These are phyloP conservation scores for Globisporangium iwayamae DNA, from an alignment of 352 stramenopile species.

Conservation along the genomic window DNA sequence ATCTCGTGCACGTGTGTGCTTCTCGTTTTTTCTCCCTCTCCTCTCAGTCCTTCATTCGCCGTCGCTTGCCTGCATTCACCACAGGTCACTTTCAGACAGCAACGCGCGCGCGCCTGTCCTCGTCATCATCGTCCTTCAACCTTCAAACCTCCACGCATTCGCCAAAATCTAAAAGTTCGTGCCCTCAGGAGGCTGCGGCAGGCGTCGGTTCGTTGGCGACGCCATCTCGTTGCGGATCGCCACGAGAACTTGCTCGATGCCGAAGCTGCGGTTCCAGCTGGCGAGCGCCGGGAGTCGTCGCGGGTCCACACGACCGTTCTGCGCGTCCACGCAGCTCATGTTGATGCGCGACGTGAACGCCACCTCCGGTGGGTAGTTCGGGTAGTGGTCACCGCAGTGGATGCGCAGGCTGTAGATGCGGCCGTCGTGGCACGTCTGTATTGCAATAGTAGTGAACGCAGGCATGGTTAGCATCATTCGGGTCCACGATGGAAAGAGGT, in stretches of 20 bases:
- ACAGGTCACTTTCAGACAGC: constrained; percentile 8
- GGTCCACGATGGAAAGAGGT: not conserved
- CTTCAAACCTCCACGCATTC: not conserved
- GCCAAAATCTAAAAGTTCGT: constrained; percentile 80
- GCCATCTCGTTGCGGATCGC: constrained; percentile 89
- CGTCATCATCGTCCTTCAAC: not conserved
- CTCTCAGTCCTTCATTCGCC: not conserved
- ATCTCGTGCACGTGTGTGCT: too few species aligned
- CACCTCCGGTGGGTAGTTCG: constrained; percentile 91
- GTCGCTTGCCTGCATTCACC: not conserved
- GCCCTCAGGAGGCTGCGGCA: constrained; percentile 90
- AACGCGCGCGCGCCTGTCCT: not conserved
- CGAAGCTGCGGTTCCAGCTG: constrained; percentile 86
- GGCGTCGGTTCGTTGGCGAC: constrained; percentile 80
- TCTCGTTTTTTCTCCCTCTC: constrained; percentile 10
- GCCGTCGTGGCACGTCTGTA: constrained; percentile 93
- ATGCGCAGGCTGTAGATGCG: constrained; percentile 96
- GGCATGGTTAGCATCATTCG: not conserved
- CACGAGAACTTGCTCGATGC: constrained; percentile 89
- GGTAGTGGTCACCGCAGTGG: constrained; percentile 93
- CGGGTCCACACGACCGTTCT: constrained; percentile 77
- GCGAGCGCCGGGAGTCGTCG: constrained; percentile 64
- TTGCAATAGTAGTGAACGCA: not conserved
- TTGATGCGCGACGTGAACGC: constrained; percentile 97
- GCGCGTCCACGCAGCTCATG: constrained; percentile 94